phyloP scores from a whole-genome alignment of 148 eudicot genomes.

The Rhododendron griersonianum region DNA sequence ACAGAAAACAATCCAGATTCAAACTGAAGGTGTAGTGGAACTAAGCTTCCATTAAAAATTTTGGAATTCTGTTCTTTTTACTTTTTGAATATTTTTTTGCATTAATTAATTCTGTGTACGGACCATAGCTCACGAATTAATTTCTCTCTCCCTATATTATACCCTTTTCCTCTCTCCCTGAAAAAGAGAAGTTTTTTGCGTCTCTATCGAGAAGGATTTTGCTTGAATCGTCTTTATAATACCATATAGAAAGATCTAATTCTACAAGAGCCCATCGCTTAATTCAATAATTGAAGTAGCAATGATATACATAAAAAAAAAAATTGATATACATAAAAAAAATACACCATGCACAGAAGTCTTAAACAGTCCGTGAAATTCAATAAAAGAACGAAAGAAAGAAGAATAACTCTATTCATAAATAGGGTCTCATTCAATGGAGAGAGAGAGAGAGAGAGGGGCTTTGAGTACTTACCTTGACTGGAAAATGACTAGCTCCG shows the following conservation, averaged over 20 bases:
- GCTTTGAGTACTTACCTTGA: slow-evolving; percentile 10
- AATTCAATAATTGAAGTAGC: neutral
- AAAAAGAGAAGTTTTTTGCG: neutral
- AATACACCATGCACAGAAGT: neutral
- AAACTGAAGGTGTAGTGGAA: neutral
- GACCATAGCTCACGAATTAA: neutral
- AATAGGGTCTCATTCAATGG: neutral
- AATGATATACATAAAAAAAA: neutral
- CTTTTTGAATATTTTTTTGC: neutral
- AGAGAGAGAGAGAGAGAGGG: neutral
- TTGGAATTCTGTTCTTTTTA: neutral
- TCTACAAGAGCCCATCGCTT: neutral
- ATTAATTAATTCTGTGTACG: neutral
- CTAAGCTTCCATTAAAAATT: neutral
- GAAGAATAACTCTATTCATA: neutral
- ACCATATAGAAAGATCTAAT: neutral
- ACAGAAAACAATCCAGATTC: neutral
- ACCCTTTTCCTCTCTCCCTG: neutral
- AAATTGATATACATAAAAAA: neutral
- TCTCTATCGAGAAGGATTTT: slow-evolving; percentile 14
- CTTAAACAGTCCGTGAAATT: neutral
- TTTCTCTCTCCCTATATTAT: neutral
- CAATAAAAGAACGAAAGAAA: neutral
- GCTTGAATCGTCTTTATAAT: neutral
- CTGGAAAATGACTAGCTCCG: slow-evolving; percentile 7